Evolutionary conservation across 371 early-diverging fungal species (phyloP).

Genomic region (Phascolomyces articulosus): DNA sequence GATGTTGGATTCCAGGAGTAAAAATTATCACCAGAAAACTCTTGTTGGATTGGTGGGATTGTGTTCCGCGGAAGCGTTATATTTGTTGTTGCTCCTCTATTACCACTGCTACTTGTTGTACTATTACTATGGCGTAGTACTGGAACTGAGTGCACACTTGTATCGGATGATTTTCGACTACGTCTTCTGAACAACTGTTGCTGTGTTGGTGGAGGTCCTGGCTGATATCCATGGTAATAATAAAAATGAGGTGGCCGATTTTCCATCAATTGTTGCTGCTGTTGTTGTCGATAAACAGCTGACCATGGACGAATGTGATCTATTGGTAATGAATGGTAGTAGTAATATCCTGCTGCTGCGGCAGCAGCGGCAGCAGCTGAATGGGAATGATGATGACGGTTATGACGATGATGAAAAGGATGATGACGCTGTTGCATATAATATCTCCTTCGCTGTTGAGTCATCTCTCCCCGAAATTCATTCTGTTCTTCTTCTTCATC

Average conservation of each 20-base stretch:
- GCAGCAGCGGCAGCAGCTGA: background rate
- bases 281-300: constrained; percentile 1
- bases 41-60: background rate
- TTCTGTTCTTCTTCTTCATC: background rate
- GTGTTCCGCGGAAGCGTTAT: background rate
- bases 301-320: constrained; percentile 1
- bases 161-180: constrained; percentile 6
- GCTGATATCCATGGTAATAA: background rate
- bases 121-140: constrained; percentile 1
- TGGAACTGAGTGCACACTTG: background rate
- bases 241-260: constrained; percentile 1
- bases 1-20: background rate
- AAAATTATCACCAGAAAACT: background rate
- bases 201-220: background rate
- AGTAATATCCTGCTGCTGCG: background rate
- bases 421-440: background rate
- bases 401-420: background rate
- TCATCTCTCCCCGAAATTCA: background rate
- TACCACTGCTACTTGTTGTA: background rate
- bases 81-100: background rate
- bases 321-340: background rate
- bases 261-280: background rate
- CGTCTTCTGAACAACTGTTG: background rate
- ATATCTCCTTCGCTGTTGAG: background rate
- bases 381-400: no score